Percentiles rank a stretch among this genome's conserved stretches.
These are phyloP conservation scores for Scenedesmus sp. DNA, from an alignment of 163 green algal genomes.

Conservation along the genomic window DNA sequence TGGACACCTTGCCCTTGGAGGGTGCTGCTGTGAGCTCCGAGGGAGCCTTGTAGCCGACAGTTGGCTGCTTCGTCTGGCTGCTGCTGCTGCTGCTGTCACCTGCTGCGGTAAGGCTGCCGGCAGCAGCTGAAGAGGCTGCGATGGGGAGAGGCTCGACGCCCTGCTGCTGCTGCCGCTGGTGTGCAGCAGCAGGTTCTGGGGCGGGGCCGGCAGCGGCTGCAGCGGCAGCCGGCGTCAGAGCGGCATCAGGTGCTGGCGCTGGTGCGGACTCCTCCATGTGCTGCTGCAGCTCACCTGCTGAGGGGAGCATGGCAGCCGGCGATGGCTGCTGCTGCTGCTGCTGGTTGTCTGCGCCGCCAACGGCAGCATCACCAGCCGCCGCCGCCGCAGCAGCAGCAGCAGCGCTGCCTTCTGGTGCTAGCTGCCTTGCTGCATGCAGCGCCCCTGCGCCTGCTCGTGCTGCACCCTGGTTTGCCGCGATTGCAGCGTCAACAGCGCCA, in stretches of 20 bases:
- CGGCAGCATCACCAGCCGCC: background rate
- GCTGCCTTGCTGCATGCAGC: background rate
- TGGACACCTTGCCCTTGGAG: slow-evolving; percentile 16
- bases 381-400: background rate
- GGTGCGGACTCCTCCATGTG: background rate
- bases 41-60: slow-evolving; percentile 14
- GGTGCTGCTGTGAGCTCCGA: slow-evolving; percentile 18
- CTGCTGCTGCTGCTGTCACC: background rate
- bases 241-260: background rate
- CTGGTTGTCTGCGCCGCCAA: background rate
- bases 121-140: background rate
- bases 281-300: slow-evolving; percentile 9
- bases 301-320: background rate
- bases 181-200: background rate
- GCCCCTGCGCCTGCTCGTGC: background rate
- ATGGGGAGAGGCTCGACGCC: background rate
- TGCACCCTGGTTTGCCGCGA: background rate
- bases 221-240: background rate
- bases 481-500: background rate
- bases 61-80: background rate
- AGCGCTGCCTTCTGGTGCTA: background rate
- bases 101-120: background rate
- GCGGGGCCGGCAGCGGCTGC: background rate
- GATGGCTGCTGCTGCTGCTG: slow-evolving; percentile 25
- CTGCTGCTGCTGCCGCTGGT: slow-evolving; percentile 12